A percentile compares a stretch with the other conserved stretches of the same genome.
These are phyloP conservation scores for Colletotrichum filicis DNA, from an alignment of 2,329 filamentous ascomycete genomes.

Conservation along the genomic window DNA sequence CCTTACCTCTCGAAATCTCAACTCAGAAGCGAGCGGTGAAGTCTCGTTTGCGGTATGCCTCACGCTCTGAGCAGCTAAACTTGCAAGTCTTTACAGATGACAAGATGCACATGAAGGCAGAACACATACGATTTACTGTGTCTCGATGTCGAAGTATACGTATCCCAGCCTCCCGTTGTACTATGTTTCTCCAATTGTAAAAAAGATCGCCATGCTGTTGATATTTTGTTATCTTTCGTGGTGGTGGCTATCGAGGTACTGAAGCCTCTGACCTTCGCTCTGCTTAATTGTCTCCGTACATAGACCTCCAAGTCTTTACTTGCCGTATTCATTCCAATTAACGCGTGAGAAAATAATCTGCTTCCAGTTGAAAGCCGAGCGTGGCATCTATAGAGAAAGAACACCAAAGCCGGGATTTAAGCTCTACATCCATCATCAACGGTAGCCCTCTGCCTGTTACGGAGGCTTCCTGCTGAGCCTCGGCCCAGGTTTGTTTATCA, in stretches of 20 bases:
- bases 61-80: neutral
- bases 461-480: conserved; percentile 17
- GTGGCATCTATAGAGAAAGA: neutral
- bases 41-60: neutral
- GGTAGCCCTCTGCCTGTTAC: conserved; percentile 33
- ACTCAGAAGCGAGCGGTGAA: neutral
- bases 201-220: too few species aligned
- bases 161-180: too few species aligned
- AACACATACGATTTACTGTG: neutral
- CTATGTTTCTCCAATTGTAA: too few species aligned
- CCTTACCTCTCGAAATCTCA: neutral
- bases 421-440: conserved; percentile 36
- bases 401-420: neutral
- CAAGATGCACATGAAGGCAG: neutral
- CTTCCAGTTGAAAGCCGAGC: too few species aligned
- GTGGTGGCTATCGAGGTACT: neutral
- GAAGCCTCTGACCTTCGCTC: neutral
- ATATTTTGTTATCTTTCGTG: neutral
- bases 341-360: neutral
- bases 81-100: neutral
- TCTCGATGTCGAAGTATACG: too few species aligned
- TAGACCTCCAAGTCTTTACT: neutral
- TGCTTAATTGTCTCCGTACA: neutral
- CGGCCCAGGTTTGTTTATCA: neutral
- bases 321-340: neutral